phyloP scores from a whole-genome alignment of 768 basidiomycete genomes.

The Amanita muscaria region DNA sequence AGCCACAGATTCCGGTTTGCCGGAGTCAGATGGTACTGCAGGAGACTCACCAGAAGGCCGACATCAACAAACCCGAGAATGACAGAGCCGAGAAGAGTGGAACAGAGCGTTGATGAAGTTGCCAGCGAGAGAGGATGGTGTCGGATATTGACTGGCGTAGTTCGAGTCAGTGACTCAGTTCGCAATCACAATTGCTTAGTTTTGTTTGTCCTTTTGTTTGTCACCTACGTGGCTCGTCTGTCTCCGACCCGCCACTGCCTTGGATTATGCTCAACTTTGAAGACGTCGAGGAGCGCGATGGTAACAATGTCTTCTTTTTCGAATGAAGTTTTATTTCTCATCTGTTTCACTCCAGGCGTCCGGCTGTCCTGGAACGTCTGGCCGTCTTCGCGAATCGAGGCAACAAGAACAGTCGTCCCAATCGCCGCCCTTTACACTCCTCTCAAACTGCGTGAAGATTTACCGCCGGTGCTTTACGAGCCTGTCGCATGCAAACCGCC shows the following conservation, averaged over 20 bases:
- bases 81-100: no score
- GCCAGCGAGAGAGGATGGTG: no score
- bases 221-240: slow-evolving; percentile 26
- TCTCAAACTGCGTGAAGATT: slow-evolving; percentile 85
- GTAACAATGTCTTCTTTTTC: slow-evolving; percentile 32
- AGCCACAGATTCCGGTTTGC: no score
- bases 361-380: slow-evolving; percentile 98
- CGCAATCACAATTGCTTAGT: background rate
- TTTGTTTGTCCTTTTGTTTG: slow-evolving; percentile 20
- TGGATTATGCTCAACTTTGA: slow-evolving; percentile 75
- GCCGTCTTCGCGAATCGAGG: slow-evolving; percentile 97
- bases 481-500: slow-evolving; percentile 98
- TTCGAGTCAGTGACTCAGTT: background rate
- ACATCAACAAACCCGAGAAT: no score
- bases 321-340: background rate
- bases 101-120: no score
- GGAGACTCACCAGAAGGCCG: no score
- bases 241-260: slow-evolving; percentile 1
- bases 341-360: slow-evolving; percentile 51
- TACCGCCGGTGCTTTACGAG: slow-evolving; percentile 94
- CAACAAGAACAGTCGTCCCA: slow-evolving; percentile 94
- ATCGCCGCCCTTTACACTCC: slow-evolving; percentile 98
- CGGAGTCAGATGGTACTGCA: no score
- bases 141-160: no score
- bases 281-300: slow-evolving; percentile 96